These are phyloP conservation scores for Pontederia paniculata DNA, from an alignment of 176 grass and related monocot genomes.

Conservation along the genomic window DNA sequence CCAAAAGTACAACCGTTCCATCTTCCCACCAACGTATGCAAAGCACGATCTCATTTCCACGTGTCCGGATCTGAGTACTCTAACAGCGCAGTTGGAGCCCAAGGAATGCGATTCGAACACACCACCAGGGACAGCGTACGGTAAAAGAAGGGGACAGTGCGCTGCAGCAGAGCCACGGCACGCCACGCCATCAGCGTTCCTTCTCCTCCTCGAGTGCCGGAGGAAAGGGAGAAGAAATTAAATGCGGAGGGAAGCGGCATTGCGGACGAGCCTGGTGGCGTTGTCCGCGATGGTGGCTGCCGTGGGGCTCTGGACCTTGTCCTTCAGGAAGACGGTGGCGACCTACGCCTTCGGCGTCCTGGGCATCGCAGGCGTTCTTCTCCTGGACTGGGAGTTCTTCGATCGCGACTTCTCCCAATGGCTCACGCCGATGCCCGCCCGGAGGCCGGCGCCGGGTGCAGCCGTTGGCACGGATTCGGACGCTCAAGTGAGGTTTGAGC, in stretches of 20 bases:
- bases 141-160: too few relatives aligned
- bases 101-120: too few relatives aligned
- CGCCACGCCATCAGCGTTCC: too few relatives aligned
- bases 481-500: too few relatives aligned
- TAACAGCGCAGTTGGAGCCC: too few relatives aligned
- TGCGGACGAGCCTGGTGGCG: conserved; percentile 71
- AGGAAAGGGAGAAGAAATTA: conserved; percentile 20
- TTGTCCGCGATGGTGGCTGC: conserved; percentile 43
- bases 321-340: conserved; percentile 55
- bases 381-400: conserved; percentile 99
- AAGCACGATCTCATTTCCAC: too few relatives aligned
- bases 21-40: too few relatives aligned
- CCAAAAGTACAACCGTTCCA: too few relatives aligned
- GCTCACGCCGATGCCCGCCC: conserved; percentile 73
- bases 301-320: conserved; percentile 55
- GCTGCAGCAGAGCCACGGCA: too few relatives aligned
- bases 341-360: conserved; percentile 77
- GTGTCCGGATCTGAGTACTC: too few relatives aligned
- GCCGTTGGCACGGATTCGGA: not conserved
- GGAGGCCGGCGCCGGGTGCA: conserved; percentile 36
- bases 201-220: too few relatives aligned
- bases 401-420: conserved; percentile 81
- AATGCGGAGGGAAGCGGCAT: conserved; percentile 67
- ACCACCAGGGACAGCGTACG: too few relatives aligned
- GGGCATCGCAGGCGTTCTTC: conserved; percentile 65